phyloP scores from a whole-genome alignment of 148 eudicot genomes.

The Camellia lanceoleosa region DNA sequence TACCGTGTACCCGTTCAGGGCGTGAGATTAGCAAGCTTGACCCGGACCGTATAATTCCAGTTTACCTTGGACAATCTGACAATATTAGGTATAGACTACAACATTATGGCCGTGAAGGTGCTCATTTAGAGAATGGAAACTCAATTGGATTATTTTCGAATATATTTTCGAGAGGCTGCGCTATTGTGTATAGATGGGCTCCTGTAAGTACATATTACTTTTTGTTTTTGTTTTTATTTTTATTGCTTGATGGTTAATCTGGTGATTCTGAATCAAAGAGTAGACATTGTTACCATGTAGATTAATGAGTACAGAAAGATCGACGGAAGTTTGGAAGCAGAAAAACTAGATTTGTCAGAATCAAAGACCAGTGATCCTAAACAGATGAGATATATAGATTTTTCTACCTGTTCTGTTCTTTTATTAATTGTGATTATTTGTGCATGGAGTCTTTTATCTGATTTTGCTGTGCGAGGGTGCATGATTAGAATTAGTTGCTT shows the following conservation, averaged over 20 bases:
- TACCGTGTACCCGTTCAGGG: slow-evolving; percentile 27
- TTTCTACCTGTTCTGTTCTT: not conserved
- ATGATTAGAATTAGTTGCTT: not conserved
- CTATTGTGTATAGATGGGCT: slow-evolving; percentile 81
- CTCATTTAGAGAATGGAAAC: slow-evolving; percentile 59
- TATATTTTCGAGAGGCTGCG: slow-evolving; percentile 54
- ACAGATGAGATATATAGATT: not conserved
- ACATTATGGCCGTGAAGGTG: slow-evolving; percentile 71
- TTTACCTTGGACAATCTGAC: slow-evolving; percentile 82
- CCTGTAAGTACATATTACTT: slow-evolving; percentile 52
- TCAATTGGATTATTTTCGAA: slow-evolving; percentile 47
- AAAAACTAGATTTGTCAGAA: not conserved
- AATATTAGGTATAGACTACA: slow-evolving; percentile 76
- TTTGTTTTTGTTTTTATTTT: not conserved
- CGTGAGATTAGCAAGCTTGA: slow-evolving; percentile 40
- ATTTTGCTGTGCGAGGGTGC: not conserved
- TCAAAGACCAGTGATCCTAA: not conserved
- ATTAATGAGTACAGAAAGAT: not conserved
- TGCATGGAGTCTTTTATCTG: not conserved
- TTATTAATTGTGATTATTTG: slow-evolving; percentile 5
- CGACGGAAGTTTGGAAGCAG: not conserved
- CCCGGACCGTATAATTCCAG: slow-evolving; percentile 39
- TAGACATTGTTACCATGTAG: not conserved
- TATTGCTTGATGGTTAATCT: not conserved
- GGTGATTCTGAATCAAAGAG: not conserved